Evolutionary conservation across 1,139 yeast species (phyloP).

Genomic region (Taiozyma onychis): DNA sequence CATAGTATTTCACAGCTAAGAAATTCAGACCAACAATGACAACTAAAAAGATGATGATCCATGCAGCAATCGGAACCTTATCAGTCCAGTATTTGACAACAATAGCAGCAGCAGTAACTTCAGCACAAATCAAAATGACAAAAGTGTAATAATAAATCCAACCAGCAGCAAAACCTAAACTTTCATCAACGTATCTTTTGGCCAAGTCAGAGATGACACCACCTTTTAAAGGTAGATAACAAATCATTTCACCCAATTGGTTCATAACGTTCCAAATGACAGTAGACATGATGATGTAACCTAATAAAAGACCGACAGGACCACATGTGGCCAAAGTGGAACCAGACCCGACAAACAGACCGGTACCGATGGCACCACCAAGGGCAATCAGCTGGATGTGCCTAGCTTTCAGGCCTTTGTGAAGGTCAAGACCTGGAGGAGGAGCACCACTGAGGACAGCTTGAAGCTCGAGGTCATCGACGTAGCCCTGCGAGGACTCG

Average conservation of each 20-base stretch:
- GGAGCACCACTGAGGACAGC: constrained; percentile 3
- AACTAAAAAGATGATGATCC: constrained; percentile 54
- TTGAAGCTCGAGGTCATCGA: constrained; percentile 9
- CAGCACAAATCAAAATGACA: constrained; percentile 71
- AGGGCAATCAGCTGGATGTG: constrained; percentile 56
- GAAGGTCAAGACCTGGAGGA: constrained; percentile 9
- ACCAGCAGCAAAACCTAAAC: constrained; percentile 70
- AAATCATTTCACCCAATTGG: constrained; percentile 56
- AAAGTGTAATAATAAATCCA: constrained; percentile 76
- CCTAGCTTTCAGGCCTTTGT: constrained; percentile 33
- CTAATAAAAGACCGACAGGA: constrained; percentile 44
- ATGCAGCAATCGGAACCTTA: constrained; percentile 60
- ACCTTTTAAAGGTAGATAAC: constrained; percentile 42
- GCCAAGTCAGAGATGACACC: constrained; percentile 51
- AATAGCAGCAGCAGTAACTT: constrained; percentile 72
- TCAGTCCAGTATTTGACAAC: constrained; percentile 74
- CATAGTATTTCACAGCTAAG: constrained; percentile 66
- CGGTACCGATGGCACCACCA: constrained; percentile 53
- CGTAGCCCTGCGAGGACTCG: constrained; percentile 29
- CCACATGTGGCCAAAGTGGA: constrained; percentile 41
- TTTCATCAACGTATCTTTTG: constrained; percentile 54
- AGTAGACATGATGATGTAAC: constrained; percentile 44
- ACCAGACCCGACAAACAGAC: constrained; percentile 47
- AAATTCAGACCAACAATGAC: constrained; percentile 58
- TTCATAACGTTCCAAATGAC: constrained; percentile 54